phyloP scores from a whole-genome alignment of 805 yeast species.

The Teunomyces cretensis region DNA sequence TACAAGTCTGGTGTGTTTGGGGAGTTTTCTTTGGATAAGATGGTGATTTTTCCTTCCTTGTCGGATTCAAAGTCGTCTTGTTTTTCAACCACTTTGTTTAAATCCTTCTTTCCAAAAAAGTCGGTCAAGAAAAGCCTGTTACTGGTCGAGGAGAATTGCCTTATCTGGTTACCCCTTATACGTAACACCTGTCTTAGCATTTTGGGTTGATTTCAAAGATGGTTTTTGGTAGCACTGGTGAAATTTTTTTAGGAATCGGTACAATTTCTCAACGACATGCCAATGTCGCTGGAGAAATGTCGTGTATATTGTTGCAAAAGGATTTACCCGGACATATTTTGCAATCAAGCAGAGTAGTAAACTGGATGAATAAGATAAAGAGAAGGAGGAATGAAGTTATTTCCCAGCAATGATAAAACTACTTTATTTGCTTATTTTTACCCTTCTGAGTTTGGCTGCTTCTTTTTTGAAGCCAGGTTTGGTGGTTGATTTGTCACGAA shows the following conservation, averaged over 20 bases:
- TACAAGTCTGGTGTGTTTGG: slow-evolving; percentile 27
- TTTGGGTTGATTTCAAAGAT: not conserved
- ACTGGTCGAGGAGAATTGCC: not conserved
- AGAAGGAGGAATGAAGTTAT: not conserved
- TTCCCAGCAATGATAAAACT: not conserved
- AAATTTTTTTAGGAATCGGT: slow-evolving; percentile 1
- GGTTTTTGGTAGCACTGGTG: not conserved
- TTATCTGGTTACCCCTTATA: slow-evolving; percentile 1
- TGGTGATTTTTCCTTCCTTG: slow-evolving; percentile 30
- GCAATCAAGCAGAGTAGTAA: slow-evolving; percentile 2
- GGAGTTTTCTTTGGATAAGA: slow-evolving; percentile 37
- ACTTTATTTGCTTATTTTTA: not conserved
- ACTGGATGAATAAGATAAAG: not conserved
- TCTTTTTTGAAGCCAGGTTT: not conserved
- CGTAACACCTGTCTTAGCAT: slow-evolving; percentile 3
- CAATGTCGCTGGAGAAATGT: not conserved
- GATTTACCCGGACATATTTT: slow-evolving; percentile 2
- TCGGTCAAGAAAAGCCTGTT: slow-evolving; percentile 11
- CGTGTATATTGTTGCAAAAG: not conserved
- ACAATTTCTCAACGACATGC: not conserved
- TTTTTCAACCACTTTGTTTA: slow-evolving; percentile 34
- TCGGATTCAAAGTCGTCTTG: slow-evolving; percentile 38
- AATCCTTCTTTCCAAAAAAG: slow-evolving; percentile 32
- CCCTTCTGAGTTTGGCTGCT: not conserved
- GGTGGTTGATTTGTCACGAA: not conserved